Evolutionary conservation across 345 rosid genomes (phyloP).

Genomic region (Euphorbia pulcherrima): DNA sequence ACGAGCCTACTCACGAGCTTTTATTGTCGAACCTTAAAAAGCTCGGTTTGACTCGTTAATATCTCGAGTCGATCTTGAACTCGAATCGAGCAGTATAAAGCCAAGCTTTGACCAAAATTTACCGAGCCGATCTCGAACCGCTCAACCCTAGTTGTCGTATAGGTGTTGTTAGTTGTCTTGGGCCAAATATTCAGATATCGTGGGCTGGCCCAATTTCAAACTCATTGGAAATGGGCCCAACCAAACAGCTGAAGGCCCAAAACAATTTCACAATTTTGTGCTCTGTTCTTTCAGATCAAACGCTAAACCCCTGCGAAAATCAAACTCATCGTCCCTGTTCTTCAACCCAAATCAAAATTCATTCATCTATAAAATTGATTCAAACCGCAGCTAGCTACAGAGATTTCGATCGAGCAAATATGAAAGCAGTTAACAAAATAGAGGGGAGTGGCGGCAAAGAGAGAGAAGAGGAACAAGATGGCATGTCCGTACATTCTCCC

Average conservation of each 20-base stretch:
- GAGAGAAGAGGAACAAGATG: slow-evolving; percentile 78
- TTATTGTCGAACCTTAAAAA: too few relatives aligned
- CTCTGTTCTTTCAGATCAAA: not conserved
- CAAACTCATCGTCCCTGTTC: not conserved
- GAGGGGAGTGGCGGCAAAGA: slow-evolving; percentile 40
- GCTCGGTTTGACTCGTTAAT: too few relatives aligned
- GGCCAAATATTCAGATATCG: not conserved
- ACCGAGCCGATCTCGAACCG: too few relatives aligned
- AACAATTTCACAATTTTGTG: not conserved
- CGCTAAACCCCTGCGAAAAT: not conserved
- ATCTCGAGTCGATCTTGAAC: too few relatives aligned
- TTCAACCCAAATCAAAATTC: not conserved
- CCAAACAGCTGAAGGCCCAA: not conserved
- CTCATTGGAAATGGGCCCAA: not conserved
- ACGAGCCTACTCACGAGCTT: too few relatives aligned
- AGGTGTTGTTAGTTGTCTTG: too few relatives aligned
- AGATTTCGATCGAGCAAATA: not conserved
- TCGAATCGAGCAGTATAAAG: too few relatives aligned
- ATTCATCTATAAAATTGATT: not conserved
- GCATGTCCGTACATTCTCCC: slow-evolving; percentile 89
- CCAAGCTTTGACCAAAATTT: too few relatives aligned
- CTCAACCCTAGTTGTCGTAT: too few relatives aligned
- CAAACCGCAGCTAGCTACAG: too few relatives aligned
- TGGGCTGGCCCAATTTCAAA: too few relatives aligned
- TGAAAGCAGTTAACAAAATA: not conserved